Base-by-base conservation (phyloP, 129 eudicot genomes). In the Saussurea involucrata region DNA sequence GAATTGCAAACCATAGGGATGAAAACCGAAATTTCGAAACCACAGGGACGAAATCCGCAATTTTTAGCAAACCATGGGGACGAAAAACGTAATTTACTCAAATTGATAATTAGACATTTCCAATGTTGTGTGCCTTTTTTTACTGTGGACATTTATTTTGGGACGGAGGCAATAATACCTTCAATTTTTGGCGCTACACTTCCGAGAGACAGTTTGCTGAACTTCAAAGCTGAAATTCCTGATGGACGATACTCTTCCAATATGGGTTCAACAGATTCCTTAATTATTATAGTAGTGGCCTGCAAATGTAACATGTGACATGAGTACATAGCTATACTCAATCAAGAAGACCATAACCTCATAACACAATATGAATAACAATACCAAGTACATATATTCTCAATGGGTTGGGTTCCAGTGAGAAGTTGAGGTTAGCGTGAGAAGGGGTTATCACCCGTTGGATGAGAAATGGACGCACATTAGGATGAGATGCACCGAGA, bases 161-260 rank as follows among this genome's bases (percentile, higher is more conserved):
- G 49, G 49, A 40, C 49, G 13, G 12, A 10, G 49, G 49, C 49
- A 9, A 11, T 40, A 34, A 33, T 81, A 91, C 98, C 97, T 87
- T 95, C 98, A 83, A 95, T 95, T 79, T 95, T 95, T 20, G 98
- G 98, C 64, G 98, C 90, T 73, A 95, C 98, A 25, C 80, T 88
- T 83, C 98, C 98, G 53, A 95, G 90, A 72, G 98, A 82, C 80
- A 95, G 68, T 77, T 85, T 95, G 86, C 85, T 91, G 81, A 95
- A 95, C 87, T 95, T 95, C 88, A 95, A 80, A 63, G 97, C 88
- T 1, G 98, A 83, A 64, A 95, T 95, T 57, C 94, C 98, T 3
- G 97, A 78, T 82, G 98, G 98, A 36, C 98, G 96, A 85, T 95
- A 95, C 44, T 95, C 92, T 87, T 95, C 98, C 80, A 95, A 70